A percentile compares a stretch with the other conserved stretches of the same genome.
These are phyloP conservation scores for Agaricus subrufescens DNA, from an alignment of 768 basidiomycete genomes.

Conservation along the genomic window DNA sequence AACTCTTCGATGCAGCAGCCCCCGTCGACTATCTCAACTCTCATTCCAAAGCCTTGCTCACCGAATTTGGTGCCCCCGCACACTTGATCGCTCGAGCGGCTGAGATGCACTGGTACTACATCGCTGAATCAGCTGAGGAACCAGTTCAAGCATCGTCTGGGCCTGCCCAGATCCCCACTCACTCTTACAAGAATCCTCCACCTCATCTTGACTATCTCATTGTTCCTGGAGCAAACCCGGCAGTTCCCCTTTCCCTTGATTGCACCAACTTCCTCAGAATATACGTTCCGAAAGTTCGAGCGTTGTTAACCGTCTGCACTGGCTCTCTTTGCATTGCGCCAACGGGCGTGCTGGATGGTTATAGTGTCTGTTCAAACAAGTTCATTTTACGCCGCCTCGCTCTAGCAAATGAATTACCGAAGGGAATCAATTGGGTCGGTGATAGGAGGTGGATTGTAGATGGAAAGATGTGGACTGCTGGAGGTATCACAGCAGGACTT, in stretches of 20 bases:
- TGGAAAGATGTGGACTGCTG: constrained; percentile 24
- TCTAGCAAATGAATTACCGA: constrained; percentile 11
- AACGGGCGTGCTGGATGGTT: constrained; percentile 21
- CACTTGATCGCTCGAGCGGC: constrained; percentile 16
- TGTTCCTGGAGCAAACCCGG: constrained; percentile 20
- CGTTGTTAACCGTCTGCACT: constrained; percentile 21
- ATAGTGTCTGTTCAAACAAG: constrained; percentile 21
- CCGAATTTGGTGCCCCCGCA: neutral
- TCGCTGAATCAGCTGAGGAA: constrained; percentile 12
- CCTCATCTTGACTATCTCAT: constrained; percentile 19
- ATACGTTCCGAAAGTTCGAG: constrained; percentile 14
- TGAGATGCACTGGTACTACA: constrained; percentile 20
- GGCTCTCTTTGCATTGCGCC: constrained; percentile 18
- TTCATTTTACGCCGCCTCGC: constrained; percentile 7
- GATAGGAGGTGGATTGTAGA: constrained; percentile 23
- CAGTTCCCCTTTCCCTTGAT: constrained; percentile 7
- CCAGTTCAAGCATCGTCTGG: constrained; percentile 16
- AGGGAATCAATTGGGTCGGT: constrained; percentile 24
- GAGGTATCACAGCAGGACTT: constrained; percentile 21
- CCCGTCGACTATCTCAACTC: constrained; percentile 21
- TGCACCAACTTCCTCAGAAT: constrained; percentile 15
- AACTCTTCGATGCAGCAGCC: constrained; percentile 23
- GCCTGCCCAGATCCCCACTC: constrained; percentile 14
- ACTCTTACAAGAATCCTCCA: constrained; percentile 17
- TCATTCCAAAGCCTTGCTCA: constrained; percentile 13